Conservation (phyloP, 148 eudicot genomes). For the Rhododendron mucronatum region DNA sequence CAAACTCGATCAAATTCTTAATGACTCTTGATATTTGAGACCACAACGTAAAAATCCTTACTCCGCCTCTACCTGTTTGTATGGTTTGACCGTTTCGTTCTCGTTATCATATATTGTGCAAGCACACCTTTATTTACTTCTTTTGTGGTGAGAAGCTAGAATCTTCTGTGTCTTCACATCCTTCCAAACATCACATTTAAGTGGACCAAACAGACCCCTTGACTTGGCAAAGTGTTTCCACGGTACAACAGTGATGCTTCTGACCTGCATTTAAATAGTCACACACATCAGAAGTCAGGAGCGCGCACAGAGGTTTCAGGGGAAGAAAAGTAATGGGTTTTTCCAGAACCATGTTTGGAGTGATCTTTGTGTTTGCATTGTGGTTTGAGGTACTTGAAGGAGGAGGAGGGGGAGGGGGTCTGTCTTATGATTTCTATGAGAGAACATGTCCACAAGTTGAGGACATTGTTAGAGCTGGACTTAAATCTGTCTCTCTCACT, state of each 20-base stretch:
- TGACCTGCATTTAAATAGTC: neutral
- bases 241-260: neutral
- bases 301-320: neutral
- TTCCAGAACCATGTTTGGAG: neutral
- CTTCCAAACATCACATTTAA: neutral
- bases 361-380: neutral
- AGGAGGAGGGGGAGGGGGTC: neutral
- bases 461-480: conserved; percentile 31
- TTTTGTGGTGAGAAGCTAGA: neutral
- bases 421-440: conserved; percentile 34
- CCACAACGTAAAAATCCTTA: neutral
- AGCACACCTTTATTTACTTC: neutral
- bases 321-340: neutral
- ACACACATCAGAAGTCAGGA: neutral
- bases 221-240: neutral
- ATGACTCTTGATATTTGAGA: neutral
- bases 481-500: conserved; percentile 22
- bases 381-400: neutral
- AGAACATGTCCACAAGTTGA: conserved; percentile 44
- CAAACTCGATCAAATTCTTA: too few relatives aligned
- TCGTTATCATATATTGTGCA: neutral
- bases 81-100: neutral
- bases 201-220: neutral
- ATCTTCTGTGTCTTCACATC: neutral
- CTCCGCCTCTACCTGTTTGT: too few relatives aligned